These are phyloP conservation scores for Tuber calosporum DNA, from an alignment of 495 filamentous ascomycete species.

Conservation along the genomic window DNA sequence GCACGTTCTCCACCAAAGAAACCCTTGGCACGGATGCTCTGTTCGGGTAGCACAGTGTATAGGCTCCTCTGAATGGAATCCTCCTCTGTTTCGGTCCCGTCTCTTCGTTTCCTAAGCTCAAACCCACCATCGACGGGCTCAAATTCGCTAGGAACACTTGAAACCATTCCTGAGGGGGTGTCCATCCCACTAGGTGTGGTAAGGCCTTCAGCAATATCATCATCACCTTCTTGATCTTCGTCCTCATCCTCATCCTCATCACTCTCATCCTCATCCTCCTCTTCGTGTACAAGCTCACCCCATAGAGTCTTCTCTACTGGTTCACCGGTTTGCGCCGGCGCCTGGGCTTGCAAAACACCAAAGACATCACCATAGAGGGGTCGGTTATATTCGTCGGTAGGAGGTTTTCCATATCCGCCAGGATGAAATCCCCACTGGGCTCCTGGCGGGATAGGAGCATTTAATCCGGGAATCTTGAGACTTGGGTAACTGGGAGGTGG, in stretches of 20 bases:
- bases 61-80: slow-evolving; percentile 61
- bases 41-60: slow-evolving; percentile 86
- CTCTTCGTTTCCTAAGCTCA: slow-evolving; percentile 77
- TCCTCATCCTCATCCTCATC: slow-evolving; percentile 62
- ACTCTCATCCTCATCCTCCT: slow-evolving; percentile 74
- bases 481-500: slow-evolving; percentile 89
- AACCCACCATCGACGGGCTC: slow-evolving; percentile 72
- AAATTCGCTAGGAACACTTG: slow-evolving; percentile 70
- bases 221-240: slow-evolving; percentile 67
- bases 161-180: slow-evolving; percentile 73
- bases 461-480: slow-evolving; percentile 86
- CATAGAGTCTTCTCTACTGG: slow-evolving; percentile 82
- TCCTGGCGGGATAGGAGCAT: slow-evolving; percentile 92
- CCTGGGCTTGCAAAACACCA: slow-evolving; percentile 61
- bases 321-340: slow-evolving; percentile 55
- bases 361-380: slow-evolving; percentile 92
- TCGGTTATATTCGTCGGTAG: slow-evolving; percentile 81
- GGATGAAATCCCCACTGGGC: slow-evolving; percentile 91
- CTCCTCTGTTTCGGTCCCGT: slow-evolving; percentile 86
- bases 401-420: slow-evolving; percentile 92
- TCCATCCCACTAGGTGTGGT: slow-evolving; percentile 71
- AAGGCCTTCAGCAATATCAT: slow-evolving; percentile 57
- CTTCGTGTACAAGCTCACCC: slow-evolving; percentile 84
- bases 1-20: slow-evolving; percentile 93
- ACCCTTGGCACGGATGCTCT: slow-evolving; percentile 70